phyloP scores from a whole-genome alignment of 1,284 basidiomycete genomes.

The Rhodotorula sp. region DNA sequence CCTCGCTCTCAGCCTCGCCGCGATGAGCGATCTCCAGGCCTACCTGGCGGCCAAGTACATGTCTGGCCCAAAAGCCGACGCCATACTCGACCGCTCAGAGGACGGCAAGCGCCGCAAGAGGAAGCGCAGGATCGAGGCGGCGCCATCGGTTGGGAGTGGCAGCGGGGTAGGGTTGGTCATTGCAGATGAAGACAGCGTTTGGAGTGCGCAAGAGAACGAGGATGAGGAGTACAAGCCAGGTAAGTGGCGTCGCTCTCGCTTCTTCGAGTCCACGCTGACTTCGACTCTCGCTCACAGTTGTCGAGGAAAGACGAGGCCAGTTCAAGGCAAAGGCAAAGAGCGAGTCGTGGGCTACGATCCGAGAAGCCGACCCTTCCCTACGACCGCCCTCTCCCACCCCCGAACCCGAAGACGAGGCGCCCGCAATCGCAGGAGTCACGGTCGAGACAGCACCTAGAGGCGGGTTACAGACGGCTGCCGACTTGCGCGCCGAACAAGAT shows the following conservation, averaged over 20 bases:
- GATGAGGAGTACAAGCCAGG: constrained; percentile 52
- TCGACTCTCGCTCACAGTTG: constrained; percentile 12
- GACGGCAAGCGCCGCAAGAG: constrained; percentile 55
- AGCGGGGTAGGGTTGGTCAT: constrained; percentile 45
- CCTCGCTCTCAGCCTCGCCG: neutral
- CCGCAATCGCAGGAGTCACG: constrained; percentile 38
- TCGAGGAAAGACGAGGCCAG: constrained; percentile 33
- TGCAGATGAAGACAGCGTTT: constrained; percentile 50
- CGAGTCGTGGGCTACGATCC: constrained; percentile 34
- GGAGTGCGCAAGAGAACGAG: constrained; percentile 44
- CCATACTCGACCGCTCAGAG: constrained; percentile 69
- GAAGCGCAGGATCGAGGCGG: constrained; percentile 62
- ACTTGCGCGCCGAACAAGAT: constrained; percentile 49
- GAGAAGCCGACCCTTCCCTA: constrained; percentile 22
- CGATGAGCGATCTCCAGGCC: constrained; percentile 53
- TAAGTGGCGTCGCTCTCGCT: constrained; percentile 37
- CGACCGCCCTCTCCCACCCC: constrained; percentile 22
- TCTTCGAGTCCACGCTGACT: neutral
- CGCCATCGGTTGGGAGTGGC: constrained; percentile 1
- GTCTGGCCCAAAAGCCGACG: constrained; percentile 94
- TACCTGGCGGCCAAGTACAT: constrained; percentile 70
- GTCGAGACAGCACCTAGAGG: constrained; percentile 52
- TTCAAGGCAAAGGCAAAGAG: constrained; percentile 33
- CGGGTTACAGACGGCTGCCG: constrained; percentile 69
- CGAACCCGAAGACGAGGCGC: constrained; percentile 41